phyloP scores from a whole-genome alignment of 2,329 filamentous ascomycete species.

The Metarhizium brunneum region DNA sequence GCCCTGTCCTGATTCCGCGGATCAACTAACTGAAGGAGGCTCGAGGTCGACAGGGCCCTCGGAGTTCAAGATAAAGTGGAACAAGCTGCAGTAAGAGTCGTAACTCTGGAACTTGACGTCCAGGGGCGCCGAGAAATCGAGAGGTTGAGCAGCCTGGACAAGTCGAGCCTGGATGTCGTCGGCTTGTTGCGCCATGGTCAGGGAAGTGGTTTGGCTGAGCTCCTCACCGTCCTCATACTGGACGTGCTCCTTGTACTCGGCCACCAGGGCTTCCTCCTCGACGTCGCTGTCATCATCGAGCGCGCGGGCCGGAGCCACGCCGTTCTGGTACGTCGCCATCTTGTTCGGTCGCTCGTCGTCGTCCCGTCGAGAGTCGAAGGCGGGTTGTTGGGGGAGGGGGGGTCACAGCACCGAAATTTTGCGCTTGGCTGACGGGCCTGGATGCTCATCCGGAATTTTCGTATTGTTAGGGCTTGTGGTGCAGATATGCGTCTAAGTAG shows the following conservation, averaged over 20 bases:
- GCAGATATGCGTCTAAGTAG: slow-evolving; percentile 17
- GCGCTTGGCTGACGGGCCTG: slow-evolving; percentile 18
- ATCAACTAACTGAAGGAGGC: slow-evolving; percentile 73
- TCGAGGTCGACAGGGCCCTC: slow-evolving; percentile 98
- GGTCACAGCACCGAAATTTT: slow-evolving; percentile 28
- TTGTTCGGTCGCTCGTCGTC: slow-evolving; percentile 19
- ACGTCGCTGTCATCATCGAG: slow-evolving; percentile 81
- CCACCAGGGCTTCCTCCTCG: slow-evolving; percentile 91
- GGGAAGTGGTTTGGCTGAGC: slow-evolving; percentile 62
- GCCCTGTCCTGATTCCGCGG: neutral
- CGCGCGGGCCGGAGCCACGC: slow-evolving; percentile 48
- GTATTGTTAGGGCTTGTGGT: slow-evolving; percentile 31
- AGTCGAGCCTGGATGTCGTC: slow-evolving; percentile 93
- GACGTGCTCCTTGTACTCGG: slow-evolving; percentile 93
- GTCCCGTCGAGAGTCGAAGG: slow-evolving; percentile 14
- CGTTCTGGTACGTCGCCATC: slow-evolving; percentile 57
- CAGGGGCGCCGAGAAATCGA: slow-evolving; percentile 91
- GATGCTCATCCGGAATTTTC: slow-evolving; percentile 23
- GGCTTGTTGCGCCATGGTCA: slow-evolving; percentile 63
- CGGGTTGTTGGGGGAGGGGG: slow-evolving; percentile 7
- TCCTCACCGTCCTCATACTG: slow-evolving; percentile 84
- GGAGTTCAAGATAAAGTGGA: slow-evolving; percentile 98
- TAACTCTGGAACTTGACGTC: slow-evolving; percentile 98
- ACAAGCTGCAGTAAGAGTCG: slow-evolving; percentile 98
- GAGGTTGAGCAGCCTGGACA: slow-evolving; percentile 81